phyloP scores from a whole-genome alignment of 78 protist genomes.

The Mastigamoeba balamuthi region DNA sequence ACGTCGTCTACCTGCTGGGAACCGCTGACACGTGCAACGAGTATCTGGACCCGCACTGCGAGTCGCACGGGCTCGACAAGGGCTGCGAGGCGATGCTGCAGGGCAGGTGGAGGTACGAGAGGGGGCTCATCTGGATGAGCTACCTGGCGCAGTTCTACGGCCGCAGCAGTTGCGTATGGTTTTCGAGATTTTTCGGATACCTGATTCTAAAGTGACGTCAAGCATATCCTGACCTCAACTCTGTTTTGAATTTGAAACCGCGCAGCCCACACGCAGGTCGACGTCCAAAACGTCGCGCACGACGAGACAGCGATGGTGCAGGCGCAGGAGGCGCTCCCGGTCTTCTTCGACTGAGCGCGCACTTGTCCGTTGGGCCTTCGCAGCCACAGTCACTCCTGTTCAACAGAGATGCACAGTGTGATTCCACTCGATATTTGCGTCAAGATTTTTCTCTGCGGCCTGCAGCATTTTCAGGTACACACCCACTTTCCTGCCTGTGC shows the following conservation, averaged over 20 bases:
- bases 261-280: not conserved
- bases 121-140: not conserved
- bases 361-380: too few species aligned
- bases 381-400: too few species aligned
- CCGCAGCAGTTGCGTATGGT: not conserved
- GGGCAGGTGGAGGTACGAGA: not conserved
- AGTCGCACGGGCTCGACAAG: not conserved
- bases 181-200: not conserved
- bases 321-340: not conserved
- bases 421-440: too few species aligned
- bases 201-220: not conserved
- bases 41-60: not conserved
- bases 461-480: too few species aligned
- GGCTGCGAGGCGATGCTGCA: not conserved
- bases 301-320: not conserved
- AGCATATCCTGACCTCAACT: too few species aligned
- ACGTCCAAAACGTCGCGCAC: not conserved
- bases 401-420: too few species aligned
- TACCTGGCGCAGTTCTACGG: not conserved
- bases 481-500: too few species aligned
- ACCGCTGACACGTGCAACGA: not conserved
- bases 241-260: too few species aligned
- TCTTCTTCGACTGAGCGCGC: too few species aligned
- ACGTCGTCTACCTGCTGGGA: not conserved
- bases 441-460: too few species aligned